These are phyloP conservation scores for Mycena pura DNA, from an alignment of 768 basidiomycete species.

Conservation along the genomic window DNA sequence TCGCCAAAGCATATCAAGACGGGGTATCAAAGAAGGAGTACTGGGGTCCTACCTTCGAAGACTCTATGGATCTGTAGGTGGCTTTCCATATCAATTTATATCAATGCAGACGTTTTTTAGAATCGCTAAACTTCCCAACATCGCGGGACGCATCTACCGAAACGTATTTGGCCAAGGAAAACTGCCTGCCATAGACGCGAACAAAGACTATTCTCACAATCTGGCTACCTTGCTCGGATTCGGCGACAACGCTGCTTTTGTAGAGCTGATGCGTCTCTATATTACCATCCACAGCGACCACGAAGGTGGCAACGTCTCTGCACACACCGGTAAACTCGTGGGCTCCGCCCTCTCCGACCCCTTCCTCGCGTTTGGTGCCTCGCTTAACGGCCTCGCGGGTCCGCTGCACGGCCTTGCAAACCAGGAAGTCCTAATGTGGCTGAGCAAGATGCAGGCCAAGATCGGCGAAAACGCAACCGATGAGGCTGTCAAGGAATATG, in stretches of 20 bases:
- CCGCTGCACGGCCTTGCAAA: slow-evolving; percentile 97
- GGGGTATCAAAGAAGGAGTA: slow-evolving; percentile 96
- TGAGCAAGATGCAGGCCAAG: slow-evolving; percentile 90
- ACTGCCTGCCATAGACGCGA: slow-evolving; percentile 80
- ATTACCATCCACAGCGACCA: slow-evolving; percentile 99
- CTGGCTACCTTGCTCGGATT: slow-evolving; percentile 91
- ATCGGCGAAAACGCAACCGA: slow-evolving; percentile 88
- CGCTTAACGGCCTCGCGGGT: slow-evolving; percentile 95
- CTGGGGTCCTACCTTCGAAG: slow-evolving; percentile 94
- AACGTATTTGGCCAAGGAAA: slow-evolving; percentile 91
- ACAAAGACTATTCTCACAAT: slow-evolving; percentile 91
- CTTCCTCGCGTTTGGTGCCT: slow-evolving; percentile 92
- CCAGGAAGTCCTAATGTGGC: slow-evolving; percentile 96
- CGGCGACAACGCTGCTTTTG: slow-evolving; percentile 84
- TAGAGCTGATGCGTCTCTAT: slow-evolving; percentile 94
- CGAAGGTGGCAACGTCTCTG: slow-evolving; percentile 98
- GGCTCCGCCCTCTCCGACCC: slow-evolving; percentile 97
- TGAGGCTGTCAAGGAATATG: slow-evolving; percentile 89
- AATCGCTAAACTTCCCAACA: slow-evolving; percentile 96
- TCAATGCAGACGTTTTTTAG: no score
- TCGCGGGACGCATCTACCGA: slow-evolving; percentile 91
- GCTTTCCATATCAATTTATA: no score
- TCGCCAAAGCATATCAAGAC: slow-evolving; percentile 92
- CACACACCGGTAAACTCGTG: slow-evolving; percentile 91
- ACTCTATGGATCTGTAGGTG: slow-evolving; percentile 82